Conservation (phyloP, 2,329 filamentous ascomycete genomes). For the Cercospora janseana region DNA sequence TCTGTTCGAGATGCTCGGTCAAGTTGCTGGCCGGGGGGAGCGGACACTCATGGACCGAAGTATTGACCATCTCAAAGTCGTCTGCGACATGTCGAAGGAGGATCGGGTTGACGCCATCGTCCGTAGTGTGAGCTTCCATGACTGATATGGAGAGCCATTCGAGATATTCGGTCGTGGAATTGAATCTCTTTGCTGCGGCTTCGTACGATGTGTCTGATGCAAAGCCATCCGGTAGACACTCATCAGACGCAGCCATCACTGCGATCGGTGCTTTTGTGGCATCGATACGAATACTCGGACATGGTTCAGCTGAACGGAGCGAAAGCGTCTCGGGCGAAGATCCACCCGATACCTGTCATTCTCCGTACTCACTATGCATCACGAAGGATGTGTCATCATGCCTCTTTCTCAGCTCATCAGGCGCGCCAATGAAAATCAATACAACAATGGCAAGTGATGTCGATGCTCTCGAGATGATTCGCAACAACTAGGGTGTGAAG, state of each 20-base stretch:
- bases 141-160: slow-evolving; percentile 14
- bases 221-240: background rate
- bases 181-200: background rate
- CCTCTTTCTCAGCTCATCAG: too few relatives aligned
- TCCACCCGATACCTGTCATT: too few relatives aligned
- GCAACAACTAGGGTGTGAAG: too few relatives aligned
- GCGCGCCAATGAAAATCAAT: too few relatives aligned
- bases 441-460: too few relatives aligned
- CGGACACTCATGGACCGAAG: slow-evolving; percentile 17
- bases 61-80: slow-evolving; percentile 20
- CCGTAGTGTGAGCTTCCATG: slow-evolving; percentile 17
- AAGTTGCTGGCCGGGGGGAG: slow-evolving; percentile 9
- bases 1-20: slow-evolving; percentile 15
- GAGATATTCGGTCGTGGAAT: slow-evolving; percentile 11
- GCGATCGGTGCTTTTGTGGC: background rate
- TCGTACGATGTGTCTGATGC: background rate
- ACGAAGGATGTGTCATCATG: too few relatives aligned
- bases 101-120: slow-evolving; percentile 2
- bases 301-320: background rate
- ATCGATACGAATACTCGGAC: background rate
- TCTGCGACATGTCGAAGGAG: slow-evolving; percentile 10
- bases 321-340: too few relatives aligned
- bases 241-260: background rate
- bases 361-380: too few relatives aligned
- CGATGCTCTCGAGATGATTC: too few relatives aligned